phyloP scores from a whole-genome alignment of 805 yeast genomes.

The Ogataea methanolica region DNA sequence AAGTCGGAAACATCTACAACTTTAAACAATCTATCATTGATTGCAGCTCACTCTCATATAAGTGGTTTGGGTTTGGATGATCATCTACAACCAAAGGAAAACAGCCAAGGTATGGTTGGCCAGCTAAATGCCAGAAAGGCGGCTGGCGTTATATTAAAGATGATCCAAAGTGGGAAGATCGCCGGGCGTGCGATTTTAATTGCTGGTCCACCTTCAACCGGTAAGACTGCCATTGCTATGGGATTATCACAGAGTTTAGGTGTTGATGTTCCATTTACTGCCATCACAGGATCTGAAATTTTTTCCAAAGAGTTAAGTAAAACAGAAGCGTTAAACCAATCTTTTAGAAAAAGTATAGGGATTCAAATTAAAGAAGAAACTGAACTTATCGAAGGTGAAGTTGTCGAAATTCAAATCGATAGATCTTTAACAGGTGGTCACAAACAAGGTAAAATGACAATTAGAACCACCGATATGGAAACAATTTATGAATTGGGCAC shows the following conservation, averaged over 20 bases:
- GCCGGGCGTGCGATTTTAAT: slow-evolving; percentile 93
- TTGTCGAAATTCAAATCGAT: slow-evolving; percentile 92
- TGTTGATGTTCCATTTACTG: slow-evolving; percentile 96
- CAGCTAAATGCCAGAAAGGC: slow-evolving; percentile 80
- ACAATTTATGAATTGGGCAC: slow-evolving; percentile 60
- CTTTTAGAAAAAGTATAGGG: slow-evolving; percentile 94
- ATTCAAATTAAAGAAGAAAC: slow-evolving; percentile 93
- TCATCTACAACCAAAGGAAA: slow-evolving; percentile 72
- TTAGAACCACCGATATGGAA: slow-evolving; percentile 86
- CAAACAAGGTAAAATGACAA: slow-evolving; percentile 72
- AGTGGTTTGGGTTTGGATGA: slow-evolving; percentile 93
- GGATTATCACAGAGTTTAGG: slow-evolving; percentile 96
- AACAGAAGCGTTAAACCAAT: slow-evolving; percentile 94
- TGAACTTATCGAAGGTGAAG: slow-evolving; percentile 98
- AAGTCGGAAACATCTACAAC: slow-evolving; percentile 10
- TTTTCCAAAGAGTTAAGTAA: slow-evolving; percentile 96
- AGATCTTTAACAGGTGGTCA: slow-evolving; percentile 91
- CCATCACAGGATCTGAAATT: slow-evolving; percentile 91
- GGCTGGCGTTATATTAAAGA: slow-evolving; percentile 90
- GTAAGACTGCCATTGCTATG: slow-evolving; percentile 94
- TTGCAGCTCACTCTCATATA: slow-evolving; percentile 95
- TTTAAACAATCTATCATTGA: slow-evolving; percentile 22
- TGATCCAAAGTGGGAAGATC: slow-evolving; percentile 87
- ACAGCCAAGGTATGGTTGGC: slow-evolving; percentile 88
- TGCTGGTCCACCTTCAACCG: slow-evolving; percentile 98